A percentile compares a stretch with the other conserved stretches of the same genome.
These are phyloP conservation scores for Diaporthe citri DNA, from an alignment of 2,329 filamentous ascomycete species.

Conservation along the genomic window DNA sequence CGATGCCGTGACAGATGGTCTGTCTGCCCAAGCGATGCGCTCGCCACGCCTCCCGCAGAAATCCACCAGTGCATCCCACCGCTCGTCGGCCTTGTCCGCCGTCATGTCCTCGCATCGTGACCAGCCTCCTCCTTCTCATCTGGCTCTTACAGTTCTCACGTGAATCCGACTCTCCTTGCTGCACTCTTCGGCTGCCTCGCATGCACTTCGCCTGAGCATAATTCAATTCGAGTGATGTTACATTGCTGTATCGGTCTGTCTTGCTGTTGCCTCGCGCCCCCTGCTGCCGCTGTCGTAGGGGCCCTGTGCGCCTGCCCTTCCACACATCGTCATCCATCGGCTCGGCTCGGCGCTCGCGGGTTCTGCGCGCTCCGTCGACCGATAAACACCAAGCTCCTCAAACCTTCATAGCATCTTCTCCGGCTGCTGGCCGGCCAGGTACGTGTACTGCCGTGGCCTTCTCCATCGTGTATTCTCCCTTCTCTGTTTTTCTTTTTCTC, in stretches of 20 bases:
- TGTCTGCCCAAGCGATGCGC: not conserved
- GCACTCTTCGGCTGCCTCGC: not conserved
- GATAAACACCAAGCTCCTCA: conserved; percentile 22
- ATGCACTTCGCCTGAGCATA: not conserved
- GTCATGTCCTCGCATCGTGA: too few species aligned
- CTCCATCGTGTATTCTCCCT: conserved; percentile 1
- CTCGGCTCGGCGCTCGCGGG: not conserved
- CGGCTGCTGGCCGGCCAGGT: conserved; percentile 30
- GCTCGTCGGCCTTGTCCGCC: not conserved
- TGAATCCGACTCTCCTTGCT: not conserved
- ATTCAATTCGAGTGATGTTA: conserved; percentile 34
- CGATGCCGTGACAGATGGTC: not conserved
- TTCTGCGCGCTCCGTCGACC: conserved; percentile 19
- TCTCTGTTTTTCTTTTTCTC: conserved; percentile 9
- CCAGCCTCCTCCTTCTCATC: not conserved
- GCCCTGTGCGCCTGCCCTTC: conserved; percentile 9
- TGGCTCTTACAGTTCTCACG: not conserved
- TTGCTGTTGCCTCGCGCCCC: conserved; percentile 36
- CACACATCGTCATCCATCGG: conserved; percentile 8
- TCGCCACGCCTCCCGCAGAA: not conserved
- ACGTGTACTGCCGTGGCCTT: conserved; percentile 35
- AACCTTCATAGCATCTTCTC: conserved; percentile 15
- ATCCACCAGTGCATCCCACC: too few species aligned
- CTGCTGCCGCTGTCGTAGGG: not conserved
- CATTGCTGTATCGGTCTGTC: conserved; percentile 40